A percentile compares a stretch with the other conserved stretches of the same genome.
Evolutionary conservation across 2,329 filamentous ascomycete species (phyloP).

Genomic region (Pseudophaeomoniella oleicola): DNA sequence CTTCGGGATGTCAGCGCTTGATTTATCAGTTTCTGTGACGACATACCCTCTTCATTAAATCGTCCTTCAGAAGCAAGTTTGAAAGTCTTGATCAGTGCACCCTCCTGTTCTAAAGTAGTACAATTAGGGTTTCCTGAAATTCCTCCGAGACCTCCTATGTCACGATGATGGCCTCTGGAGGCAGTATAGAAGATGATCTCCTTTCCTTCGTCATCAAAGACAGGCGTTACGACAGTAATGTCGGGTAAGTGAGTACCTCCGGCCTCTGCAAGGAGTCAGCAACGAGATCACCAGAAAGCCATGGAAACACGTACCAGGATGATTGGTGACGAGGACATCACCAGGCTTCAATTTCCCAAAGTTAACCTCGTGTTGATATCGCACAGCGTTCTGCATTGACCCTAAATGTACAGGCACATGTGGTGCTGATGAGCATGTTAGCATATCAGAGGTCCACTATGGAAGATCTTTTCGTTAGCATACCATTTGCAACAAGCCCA

Average conservation of each 20-base stretch:
- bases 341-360: slow-evolving; percentile 57
- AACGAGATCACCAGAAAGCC: too few relatives aligned
- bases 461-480: too few relatives aligned
- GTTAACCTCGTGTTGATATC: slow-evolving; percentile 63
- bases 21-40: too few relatives aligned
- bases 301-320: too few relatives aligned
- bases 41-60: slow-evolving; percentile 21
- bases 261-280: too few relatives aligned
- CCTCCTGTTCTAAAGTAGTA: slow-evolving; percentile 32
- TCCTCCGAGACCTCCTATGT: slow-evolving; percentile 30
- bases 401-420: slow-evolving; percentile 71
- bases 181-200: slow-evolving; percentile 68
- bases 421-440: too few relatives aligned
- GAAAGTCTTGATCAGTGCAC: slow-evolving; percentile 25
- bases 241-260: slow-evolving; percentile 73
- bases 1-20: too few relatives aligned
- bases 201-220: slow-evolving; percentile 44
- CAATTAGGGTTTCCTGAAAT: slow-evolving; percentile 28
- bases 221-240: slow-evolving; percentile 62
- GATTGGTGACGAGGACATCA: slow-evolving; percentile 67
- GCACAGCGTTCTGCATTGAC: slow-evolving; percentile 73
- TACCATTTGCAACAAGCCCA: slow-evolving; percentile 50
- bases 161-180: slow-evolving; percentile 59
- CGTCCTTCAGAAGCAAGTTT: slow-evolving; percentile 13
- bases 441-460: too few relatives aligned